A percentile compares a stretch with the other conserved stretches of the same genome.
Conservation (phyloP, 2,329 filamentous ascomycete genomes). For the Monosporascus sp. region DNA sequence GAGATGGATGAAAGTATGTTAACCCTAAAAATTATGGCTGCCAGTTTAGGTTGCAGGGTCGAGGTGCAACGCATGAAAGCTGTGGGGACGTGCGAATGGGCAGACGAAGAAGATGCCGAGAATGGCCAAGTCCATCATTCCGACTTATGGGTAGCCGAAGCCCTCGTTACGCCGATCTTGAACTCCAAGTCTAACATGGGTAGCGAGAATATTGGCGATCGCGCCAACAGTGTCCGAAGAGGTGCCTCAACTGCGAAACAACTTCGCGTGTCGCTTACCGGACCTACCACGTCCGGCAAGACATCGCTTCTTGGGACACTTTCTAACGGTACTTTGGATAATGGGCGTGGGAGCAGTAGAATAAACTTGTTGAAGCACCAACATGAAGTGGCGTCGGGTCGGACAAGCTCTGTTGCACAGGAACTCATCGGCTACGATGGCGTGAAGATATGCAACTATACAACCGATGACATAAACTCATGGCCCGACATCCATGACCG, state of each 20-base stretch:
- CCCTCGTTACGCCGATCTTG: conserved; percentile 72
- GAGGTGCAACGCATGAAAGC: conserved; percentile 75
- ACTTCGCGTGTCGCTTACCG: conserved; percentile 79
- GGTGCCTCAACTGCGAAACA: conserved; percentile 61
- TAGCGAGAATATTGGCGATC: conserved; percentile 14
- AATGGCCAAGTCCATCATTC: conserved; percentile 31
- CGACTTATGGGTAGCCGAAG: conserved; percentile 83
- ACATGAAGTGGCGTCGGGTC: conserved; percentile 85
- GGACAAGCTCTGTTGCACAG: conserved; percentile 92
- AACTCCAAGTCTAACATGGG: conserved; percentile 29
- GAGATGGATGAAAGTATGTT: conserved; percentile 88
- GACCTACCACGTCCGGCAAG: conserved; percentile 87
- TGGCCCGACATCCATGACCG: conserved; percentile 92
- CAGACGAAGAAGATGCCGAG: conserved; percentile 36
- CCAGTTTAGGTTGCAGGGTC: conserved; percentile 81
- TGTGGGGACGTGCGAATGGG: conserved; percentile 81
- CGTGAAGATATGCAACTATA: conserved; percentile 69
- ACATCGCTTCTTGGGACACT: conserved; percentile 85
- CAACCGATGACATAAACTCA: conserved; percentile 77
- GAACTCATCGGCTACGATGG: conserved; percentile 82
- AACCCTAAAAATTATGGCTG: conserved; percentile 85
- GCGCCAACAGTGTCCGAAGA: conserved; percentile 27
- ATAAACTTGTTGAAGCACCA: conserved; percentile 85
- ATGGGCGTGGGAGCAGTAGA: conserved; percentile 84
- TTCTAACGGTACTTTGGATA: conserved; percentile 82